Evolutionary conservation across 202 grass and related monocot genomes (phyloP), one percentile per base, ranked within the genome.

Genomic region (Musa balbisiana): DNA sequence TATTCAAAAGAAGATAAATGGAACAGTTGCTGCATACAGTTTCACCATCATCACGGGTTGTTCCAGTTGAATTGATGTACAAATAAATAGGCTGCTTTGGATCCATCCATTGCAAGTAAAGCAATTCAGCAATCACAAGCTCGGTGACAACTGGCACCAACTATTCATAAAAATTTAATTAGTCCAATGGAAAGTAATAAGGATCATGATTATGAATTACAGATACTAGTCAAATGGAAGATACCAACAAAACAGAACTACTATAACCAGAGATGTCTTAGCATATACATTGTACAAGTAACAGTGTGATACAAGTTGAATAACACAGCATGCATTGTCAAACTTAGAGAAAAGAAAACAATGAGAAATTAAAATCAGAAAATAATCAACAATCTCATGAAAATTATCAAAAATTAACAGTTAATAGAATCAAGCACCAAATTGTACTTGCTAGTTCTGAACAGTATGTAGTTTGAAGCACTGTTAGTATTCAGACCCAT

Each of bases 41-140:
- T 89, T 98, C 88, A 78, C 88, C 82, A 78, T 98, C 88, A 92
- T 98, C 91, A 43, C 81, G 82, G 50, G 83, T 84, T 66, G 95
- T 98, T 85, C 95, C 91, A 69, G 85, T 91, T 78, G 95, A 98
- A 80, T 86, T 86, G 77, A 98, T 92, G 76, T 98, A 89, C 80
- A 98, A 75, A 77, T 94, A 98, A 82, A 93, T 90, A 62, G 95
- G 87, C n/a, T 94, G 84, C 67, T 87, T 86, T 80, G 76, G 86
- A 73, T 94, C 88, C 87, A 92, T 87, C 85, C 85, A 92, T 74
- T 98, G 91, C 85, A 98, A 87, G 87, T 94, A 98, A 80, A 98
- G 84, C 80, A 98, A 79, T 69, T 92, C 78, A 16, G 84, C 85
- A 86, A 98, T 83, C 13, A 98, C 53, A 53, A 91, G 86, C 85